A percentile compares a stretch with the other conserved stretches of the same genome.
Evolutionary conservation across 495 filamentous ascomycete genomes (phyloP).

Genomic region (Choiromyces venosus): DNA sequence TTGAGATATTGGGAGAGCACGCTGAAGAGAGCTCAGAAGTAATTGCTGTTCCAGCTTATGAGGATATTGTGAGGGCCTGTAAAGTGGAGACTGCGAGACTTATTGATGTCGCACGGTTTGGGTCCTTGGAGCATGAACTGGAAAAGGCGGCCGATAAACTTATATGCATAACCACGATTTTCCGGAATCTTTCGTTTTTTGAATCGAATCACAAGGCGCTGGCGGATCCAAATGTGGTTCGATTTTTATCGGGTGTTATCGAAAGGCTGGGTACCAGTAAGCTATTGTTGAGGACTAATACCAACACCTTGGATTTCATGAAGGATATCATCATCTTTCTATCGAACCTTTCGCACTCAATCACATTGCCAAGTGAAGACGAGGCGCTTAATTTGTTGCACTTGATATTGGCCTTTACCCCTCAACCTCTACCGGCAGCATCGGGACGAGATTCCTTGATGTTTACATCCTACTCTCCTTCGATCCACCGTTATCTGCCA

Average conservation of each 20-base stretch:
- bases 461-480: slow-evolving; percentile 75
- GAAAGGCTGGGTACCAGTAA: slow-evolving; percentile 84
- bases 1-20: slow-evolving; percentile 71
- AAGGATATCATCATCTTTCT: slow-evolving; percentile 87
- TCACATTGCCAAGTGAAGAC: slow-evolving; percentile 79
- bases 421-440: slow-evolving; percentile 57
- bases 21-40: slow-evolving; percentile 77
- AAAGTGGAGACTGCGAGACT: slow-evolving; percentile 64
- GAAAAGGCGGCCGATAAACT: slow-evolving; percentile 81
- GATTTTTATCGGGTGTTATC: slow-evolving; percentile 74
- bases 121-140: slow-evolving; percentile 71
- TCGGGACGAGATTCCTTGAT: slow-evolving; percentile 55
- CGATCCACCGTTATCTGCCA: slow-evolving; percentile 79
- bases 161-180: slow-evolving; percentile 83
- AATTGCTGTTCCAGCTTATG: slow-evolving; percentile 73
- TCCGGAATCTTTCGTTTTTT: slow-evolving; percentile 86
- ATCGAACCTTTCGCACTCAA: slow-evolving; percentile 73
- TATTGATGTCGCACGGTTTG: slow-evolving; percentile 65
- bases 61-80: slow-evolving; percentile 75
- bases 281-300: slow-evolving; percentile 69
- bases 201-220: slow-evolving; percentile 68
- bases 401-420: slow-evolving; percentile 85
- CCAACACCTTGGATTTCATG: slow-evolving; percentile 89
- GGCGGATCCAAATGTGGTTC: slow-evolving; percentile 67
- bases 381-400: slow-evolving; percentile 81